Conservation (phyloP, 768 basidiomycete species). For the Russula abietina region DNA sequence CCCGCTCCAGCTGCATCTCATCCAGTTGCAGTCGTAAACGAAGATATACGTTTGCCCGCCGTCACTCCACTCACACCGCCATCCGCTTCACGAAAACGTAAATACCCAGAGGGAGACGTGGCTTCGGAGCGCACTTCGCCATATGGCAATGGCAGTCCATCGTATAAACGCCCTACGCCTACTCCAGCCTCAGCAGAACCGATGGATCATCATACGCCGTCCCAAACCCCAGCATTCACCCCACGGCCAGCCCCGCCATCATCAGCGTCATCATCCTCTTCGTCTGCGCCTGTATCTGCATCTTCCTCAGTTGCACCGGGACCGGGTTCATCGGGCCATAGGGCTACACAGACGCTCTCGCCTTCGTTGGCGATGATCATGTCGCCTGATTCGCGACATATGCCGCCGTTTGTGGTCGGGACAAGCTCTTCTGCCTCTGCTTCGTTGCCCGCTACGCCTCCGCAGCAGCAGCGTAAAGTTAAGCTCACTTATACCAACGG, state of each 20-base stretch:
- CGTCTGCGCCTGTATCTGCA: not conserved
- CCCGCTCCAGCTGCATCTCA: not conserved
- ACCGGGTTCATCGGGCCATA: conserved; percentile 30
- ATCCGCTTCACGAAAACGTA: conserved; percentile 31
- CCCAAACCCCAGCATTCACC: not conserved
- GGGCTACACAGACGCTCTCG: conserved; percentile 43
- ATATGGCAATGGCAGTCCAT: conserved; percentile 19
- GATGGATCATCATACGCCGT: not conserved
- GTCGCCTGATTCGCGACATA: conserved; percentile 38
- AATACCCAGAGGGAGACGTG: conserved; percentile 31
- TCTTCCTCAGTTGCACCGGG: conserved; percentile 8
- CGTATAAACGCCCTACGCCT: conserved; percentile 23
- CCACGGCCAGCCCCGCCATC: not conserved
- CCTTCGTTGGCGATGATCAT: conserved; percentile 61
- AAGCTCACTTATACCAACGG: conserved; percentile 22
- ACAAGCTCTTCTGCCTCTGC: not conserved
- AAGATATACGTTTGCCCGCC: conserved; percentile 7
- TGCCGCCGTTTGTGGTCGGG: conserved; percentile 25
- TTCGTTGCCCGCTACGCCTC: conserved; percentile 19
- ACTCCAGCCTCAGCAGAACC: conserved; percentile 21
- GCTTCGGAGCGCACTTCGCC: conserved; percentile 10
- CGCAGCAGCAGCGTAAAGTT: conserved; percentile 25
- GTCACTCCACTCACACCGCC: conserved; percentile 24
- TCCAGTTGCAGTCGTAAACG: not conserved
- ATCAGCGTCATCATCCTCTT: conserved; percentile 3